Evolutionary conservation across 2,329 filamentous ascomycete species (phyloP).

Genomic region (Xylariales sp.): DNA sequence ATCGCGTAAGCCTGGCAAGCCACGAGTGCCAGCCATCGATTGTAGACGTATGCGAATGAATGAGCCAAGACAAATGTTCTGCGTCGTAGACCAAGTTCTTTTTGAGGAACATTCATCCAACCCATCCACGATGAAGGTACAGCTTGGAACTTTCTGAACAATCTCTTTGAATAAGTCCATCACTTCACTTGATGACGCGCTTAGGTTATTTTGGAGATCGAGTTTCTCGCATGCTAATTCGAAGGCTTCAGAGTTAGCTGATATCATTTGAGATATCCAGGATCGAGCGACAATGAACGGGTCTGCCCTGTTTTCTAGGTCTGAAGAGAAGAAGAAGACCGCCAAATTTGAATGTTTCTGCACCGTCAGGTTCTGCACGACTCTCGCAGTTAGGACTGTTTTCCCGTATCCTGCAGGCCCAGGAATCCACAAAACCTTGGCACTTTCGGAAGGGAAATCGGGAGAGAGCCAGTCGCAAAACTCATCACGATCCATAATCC

Average conservation of each 20-base stretch:
- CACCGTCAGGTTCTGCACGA: conserved; percentile 17
- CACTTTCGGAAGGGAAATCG: neutral
- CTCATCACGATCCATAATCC: neutral
- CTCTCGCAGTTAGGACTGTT: conserved; percentile 24
- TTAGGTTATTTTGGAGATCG: neutral
- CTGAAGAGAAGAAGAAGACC: neutral
- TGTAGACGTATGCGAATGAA: neutral
- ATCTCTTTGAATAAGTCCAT: conserved; percentile 8
- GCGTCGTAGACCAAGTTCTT: conserved; percentile 14
- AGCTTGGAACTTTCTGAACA: conserved; percentile 10
- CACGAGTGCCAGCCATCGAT: conserved; percentile 1
- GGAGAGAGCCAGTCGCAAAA: neutral
- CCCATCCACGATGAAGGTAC: conserved; percentile 24
- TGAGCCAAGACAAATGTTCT: neutral
- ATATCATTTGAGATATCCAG: conserved; percentile 23
- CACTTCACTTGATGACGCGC: conserved; percentile 11
- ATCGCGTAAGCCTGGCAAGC: too few species aligned
- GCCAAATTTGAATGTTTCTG: neutral
- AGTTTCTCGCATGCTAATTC: conserved; percentile 6
- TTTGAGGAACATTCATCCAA: conserved; percentile 27
- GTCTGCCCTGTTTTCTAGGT: neutral
- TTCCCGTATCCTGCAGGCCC: conserved; percentile 28
- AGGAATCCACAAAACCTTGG: conserved; percentile 25
- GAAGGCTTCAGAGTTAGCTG: conserved; percentile 9
- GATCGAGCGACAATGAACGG: conserved; percentile 19